Conservation (phyloP, 2,329 filamentous ascomycete genomes). For the Bimuria novae-zelandiae region DNA sequence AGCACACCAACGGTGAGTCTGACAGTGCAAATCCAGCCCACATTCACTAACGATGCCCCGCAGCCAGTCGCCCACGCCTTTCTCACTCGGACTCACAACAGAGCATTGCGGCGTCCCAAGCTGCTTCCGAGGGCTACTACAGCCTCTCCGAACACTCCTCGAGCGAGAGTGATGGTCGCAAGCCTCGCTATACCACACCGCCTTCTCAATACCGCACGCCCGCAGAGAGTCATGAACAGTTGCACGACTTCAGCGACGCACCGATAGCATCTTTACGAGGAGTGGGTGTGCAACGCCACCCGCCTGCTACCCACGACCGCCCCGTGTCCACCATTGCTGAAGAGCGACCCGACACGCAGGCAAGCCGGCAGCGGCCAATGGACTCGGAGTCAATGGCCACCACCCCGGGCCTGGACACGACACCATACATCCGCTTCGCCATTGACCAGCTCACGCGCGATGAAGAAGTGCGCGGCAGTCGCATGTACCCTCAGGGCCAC, state of each 20-base stretch:
- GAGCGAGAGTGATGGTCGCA: constrained; percentile 42
- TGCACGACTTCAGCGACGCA: constrained; percentile 31
- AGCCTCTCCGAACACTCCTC: constrained; percentile 50
- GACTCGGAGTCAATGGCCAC: constrained; percentile 42
- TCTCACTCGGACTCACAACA: constrained; percentile 50
- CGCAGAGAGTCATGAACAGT: constrained; percentile 44
- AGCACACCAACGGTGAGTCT: constrained; percentile 48
- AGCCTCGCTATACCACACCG: constrained; percentile 39
- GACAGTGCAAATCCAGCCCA: constrained; percentile 1
- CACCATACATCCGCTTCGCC: constrained; percentile 86
- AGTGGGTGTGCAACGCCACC: constrained; percentile 34
- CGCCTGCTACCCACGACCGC: constrained; percentile 22
- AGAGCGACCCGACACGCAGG: constrained; percentile 35
- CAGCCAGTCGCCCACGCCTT: constrained; percentile 48
- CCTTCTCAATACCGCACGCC: constrained; percentile 42
- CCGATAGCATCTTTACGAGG: constrained; percentile 40
- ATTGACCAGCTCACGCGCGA: constrained; percentile 83
- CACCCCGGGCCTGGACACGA: constrained; percentile 76
- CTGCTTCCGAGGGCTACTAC: constrained; percentile 57
- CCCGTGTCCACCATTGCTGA: constrained; percentile 39
- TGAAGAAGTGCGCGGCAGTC: constrained; percentile 63
- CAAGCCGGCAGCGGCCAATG: constrained; percentile 31
- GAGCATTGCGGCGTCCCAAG: constrained; percentile 54
- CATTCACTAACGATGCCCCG: constrained; percentile 18
- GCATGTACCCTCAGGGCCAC: constrained; percentile 50